A percentile compares a stretch with the other conserved stretches of the same genome.
These are phyloP conservation scores for Capniomyces stellatus DNA, from an alignment of 371 early-diverging fungal genomes.

Conservation along the genomic window DNA sequence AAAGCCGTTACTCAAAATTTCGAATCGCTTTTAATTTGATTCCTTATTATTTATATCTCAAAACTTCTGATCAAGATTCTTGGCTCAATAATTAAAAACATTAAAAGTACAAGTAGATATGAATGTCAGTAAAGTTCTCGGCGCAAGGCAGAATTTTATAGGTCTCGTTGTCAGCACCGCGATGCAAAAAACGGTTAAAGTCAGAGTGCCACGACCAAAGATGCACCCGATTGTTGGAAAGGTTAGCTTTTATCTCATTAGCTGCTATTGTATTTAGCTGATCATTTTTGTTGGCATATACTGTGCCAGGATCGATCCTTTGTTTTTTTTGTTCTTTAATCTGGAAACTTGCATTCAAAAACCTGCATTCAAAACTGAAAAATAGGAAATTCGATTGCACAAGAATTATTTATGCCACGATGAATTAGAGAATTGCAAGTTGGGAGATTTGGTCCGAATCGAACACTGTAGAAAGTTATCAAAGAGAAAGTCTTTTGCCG, in stretches of 20 bases:
- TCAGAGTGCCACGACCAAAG: slow-evolving; percentile 53
- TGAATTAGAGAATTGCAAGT: slow-evolving; percentile 53
- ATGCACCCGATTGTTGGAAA: slow-evolving; percentile 72
- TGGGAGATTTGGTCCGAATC: slow-evolving; percentile 85
- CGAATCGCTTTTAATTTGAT: too few relatives aligned
- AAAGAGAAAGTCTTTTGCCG: slow-evolving; percentile 68
- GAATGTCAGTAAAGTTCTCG: slow-evolving; percentile 5
- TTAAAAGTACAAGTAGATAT: too few relatives aligned
- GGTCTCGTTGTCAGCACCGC: slow-evolving; percentile 79
- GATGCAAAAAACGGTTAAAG: slow-evolving; percentile 82
- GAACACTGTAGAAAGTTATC: slow-evolving; percentile 78
- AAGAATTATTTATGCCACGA: slow-evolving; percentile 84
- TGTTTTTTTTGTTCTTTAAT: too few relatives aligned
- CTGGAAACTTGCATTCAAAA: too few relatives aligned
- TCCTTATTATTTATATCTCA: too few relatives aligned
- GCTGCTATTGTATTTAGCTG: background rate
- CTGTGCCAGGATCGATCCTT: too few relatives aligned
- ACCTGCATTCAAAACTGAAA: too few relatives aligned
- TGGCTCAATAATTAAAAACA: too few relatives aligned
- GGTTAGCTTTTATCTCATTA: slow-evolving; percentile 27
- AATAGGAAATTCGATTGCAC: slow-evolving; percentile 29
- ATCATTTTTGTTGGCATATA: background rate
- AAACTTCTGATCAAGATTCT: too few relatives aligned
- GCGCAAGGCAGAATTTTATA: slow-evolving; percentile 61
- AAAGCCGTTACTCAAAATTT: too few relatives aligned